phyloP scores from a whole-genome alignment of 2,329 filamentous ascomycete species.

The Aureobasidium sp. region DNA sequence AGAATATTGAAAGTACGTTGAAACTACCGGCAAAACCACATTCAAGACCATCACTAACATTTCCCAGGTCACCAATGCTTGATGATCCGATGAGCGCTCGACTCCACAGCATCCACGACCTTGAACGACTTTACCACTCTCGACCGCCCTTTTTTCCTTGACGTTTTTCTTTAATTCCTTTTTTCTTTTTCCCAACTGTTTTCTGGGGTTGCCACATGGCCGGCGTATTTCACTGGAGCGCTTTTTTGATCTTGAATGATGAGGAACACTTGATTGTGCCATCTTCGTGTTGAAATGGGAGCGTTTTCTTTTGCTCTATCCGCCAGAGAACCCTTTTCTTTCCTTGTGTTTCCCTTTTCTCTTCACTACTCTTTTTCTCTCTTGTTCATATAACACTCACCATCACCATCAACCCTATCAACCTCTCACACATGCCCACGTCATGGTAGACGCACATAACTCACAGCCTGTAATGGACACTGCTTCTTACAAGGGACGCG shows the following conservation, averaged over 20 bases:
- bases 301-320: constrained; percentile 33
- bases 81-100: constrained; percentile 32
- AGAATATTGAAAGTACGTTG: constrained; percentile 79
- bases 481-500: not conserved
- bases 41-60: constrained; percentile 19
- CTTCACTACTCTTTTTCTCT: not conserved
- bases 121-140: constrained; percentile 45
- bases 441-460: constrained; percentile 22
- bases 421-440: constrained; percentile 25
- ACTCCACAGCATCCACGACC: constrained; percentile 44
- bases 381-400: constrained; percentile 13
- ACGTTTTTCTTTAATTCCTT: not conserved
- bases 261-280: constrained; percentile 8
- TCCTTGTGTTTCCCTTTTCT: constrained; percentile 28
- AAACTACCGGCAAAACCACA: not conserved
- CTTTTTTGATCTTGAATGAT: constrained; percentile 30
- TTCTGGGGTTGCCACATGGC: constrained; percentile 19
- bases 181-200: not conserved
- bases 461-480: constrained; percentile 6
- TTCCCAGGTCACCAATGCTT: constrained; percentile 19
- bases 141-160: constrained; percentile 32
- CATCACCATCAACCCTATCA: not conserved
- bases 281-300: constrained; percentile 29
- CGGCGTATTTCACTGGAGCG: constrained; percentile 22
- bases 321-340: constrained; percentile 28